These are phyloP conservation scores for Chaetomium olivaceum DNA, from an alignment of 2,329 filamentous ascomycete species.

Conservation along the genomic window DNA sequence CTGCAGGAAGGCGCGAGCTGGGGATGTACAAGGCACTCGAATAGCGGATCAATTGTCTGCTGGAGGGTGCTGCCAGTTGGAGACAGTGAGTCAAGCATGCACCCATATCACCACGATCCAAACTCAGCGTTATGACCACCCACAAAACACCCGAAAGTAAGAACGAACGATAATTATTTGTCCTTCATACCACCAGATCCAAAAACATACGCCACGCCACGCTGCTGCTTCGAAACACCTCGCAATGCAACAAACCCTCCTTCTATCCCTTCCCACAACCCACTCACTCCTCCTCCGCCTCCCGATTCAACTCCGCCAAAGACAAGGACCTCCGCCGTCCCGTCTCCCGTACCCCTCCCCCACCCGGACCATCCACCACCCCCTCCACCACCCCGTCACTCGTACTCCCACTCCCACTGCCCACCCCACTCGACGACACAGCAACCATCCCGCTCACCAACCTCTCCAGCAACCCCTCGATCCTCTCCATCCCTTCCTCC, in stretches of 20 bases:
- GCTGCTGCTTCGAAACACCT: neutral
- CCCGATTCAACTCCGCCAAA: slow-evolving; percentile 22
- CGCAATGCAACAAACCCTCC: neutral
- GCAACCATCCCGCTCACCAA: slow-evolving; percentile 27
- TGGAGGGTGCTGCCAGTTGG: neutral
- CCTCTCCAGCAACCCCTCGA: slow-evolving; percentile 37
- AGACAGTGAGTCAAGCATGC: neutral
- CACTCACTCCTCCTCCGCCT: slow-evolving; percentile 23
- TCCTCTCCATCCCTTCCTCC: slow-evolving; percentile 49
- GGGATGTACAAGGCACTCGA: neutral
- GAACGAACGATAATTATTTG: neutral
- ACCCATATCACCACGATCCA: neutral
- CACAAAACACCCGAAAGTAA: neutral
- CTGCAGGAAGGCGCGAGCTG: neutral
- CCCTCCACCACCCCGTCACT: neutral
- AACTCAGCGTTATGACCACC: neutral
- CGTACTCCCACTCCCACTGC: neutral
- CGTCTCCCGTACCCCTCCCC: neutral
- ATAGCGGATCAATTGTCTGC: neutral
- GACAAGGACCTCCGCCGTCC: slow-evolving; percentile 11
- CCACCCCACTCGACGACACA: neutral
- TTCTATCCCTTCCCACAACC: neutral
- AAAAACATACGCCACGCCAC: neutral
- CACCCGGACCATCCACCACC: neutral
- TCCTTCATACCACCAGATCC: neutral